These are phyloP conservation scores for Fistulinella prunicolor DNA, from an alignment of 768 basidiomycete genomes.

Conservation along the genomic window DNA sequence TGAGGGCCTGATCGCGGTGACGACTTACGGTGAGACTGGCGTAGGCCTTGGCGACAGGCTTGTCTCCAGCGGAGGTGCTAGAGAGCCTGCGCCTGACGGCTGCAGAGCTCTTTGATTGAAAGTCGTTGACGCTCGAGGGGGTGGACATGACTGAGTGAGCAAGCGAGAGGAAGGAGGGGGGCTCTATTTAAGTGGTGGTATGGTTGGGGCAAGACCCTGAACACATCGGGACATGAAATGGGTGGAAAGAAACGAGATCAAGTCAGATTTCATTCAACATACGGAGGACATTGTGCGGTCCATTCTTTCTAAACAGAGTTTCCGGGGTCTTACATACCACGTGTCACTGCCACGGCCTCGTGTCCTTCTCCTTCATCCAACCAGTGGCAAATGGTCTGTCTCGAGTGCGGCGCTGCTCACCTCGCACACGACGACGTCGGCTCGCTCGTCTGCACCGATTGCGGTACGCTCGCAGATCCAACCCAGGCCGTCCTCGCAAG, in stretches of 20 bases:
- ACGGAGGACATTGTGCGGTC: constrained; percentile 11
- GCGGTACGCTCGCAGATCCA: constrained; percentile 68
- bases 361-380: neutral
- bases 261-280: too few species aligned
- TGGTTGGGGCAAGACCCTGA: constrained; percentile 21
- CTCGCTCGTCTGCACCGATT: constrained; percentile 64
- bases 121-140: constrained; percentile 37
- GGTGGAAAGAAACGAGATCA: too few species aligned
- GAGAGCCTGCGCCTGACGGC: constrained; percentile 69
- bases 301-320: constrained; percentile 18
- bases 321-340: constrained; percentile 19
- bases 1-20: neutral
- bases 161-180: constrained; percentile 15
- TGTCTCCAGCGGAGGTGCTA: constrained; percentile 43
- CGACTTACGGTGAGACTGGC: constrained; percentile 63
- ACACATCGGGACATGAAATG: constrained; percentile 16
- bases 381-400: constrained; percentile 48
- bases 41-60: constrained; percentile 56
- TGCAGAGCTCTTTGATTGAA: constrained; percentile 62
- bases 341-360: too few species aligned
- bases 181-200: constrained; percentile 32
- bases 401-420: constrained; percentile 50
- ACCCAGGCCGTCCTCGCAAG: constrained; percentile 58
- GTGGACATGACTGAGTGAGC: constrained; percentile 47
- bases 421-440: constrained; percentile 56